phyloP scores from a whole-genome alignment of 306 rosid genomes.

The Urtica urens region DNA sequence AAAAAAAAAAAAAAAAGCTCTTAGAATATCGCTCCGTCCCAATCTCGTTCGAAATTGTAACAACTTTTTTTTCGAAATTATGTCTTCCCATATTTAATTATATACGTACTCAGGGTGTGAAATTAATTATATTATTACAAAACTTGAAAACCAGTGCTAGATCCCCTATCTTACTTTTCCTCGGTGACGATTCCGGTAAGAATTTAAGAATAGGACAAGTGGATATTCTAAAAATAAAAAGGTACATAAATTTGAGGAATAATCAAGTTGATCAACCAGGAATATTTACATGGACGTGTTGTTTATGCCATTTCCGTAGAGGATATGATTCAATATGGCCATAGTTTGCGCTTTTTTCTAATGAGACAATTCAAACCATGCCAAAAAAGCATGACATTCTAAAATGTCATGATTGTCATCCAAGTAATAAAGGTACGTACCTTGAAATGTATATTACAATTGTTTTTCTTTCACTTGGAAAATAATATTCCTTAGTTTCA shows the following conservation, averaged over 20 bases:
- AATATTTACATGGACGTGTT: not conserved
- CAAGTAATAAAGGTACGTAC: not conserved
- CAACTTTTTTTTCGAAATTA: too few relatives aligned
- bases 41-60: too few relatives aligned
- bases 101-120: too few relatives aligned
- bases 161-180: too few relatives aligned
- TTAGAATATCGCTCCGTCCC: too few relatives aligned
- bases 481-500: not conserved
- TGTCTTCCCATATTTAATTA: too few relatives aligned
- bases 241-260: not conserved
- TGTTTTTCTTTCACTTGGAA: not conserved
- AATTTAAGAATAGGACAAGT: not conserved
- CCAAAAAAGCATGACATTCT: constrained; percentile 1
- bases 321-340: not conserved
- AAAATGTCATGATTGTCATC: not conserved
- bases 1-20: too few relatives aligned
- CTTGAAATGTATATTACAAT: too few relatives aligned
- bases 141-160: too few relatives aligned
- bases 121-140: too few relatives aligned
- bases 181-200: too few relatives aligned
- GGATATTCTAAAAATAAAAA: not conserved
- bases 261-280: constrained; percentile 2
- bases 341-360: too few relatives aligned
- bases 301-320: not conserved
- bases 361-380: constrained; percentile 1